These are phyloP conservation scores for Penicillium crystallinum DNA, from an alignment of 495 filamentous ascomycete genomes.

Conservation along the genomic window DNA sequence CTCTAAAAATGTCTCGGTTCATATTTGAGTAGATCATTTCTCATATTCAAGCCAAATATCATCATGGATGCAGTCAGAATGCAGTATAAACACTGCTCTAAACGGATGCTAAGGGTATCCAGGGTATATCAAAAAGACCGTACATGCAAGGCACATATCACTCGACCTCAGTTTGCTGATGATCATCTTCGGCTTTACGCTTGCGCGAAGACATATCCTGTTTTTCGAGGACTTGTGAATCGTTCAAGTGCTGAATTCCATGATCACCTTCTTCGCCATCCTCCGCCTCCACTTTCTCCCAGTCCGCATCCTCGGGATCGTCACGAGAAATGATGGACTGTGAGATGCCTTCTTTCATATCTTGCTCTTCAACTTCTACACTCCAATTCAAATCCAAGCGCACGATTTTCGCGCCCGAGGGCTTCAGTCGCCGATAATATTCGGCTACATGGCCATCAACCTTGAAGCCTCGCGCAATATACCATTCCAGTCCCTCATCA, in stretches of 20 bases:
- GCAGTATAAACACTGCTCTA: constrained; percentile 7
- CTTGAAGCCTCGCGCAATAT: constrained; percentile 71
- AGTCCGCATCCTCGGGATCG: constrained; percentile 33
- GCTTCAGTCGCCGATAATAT: constrained; percentile 83
- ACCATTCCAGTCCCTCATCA: constrained; percentile 81
- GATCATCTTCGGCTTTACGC: constrained; percentile 37
- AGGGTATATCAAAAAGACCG: constrained; percentile 4
- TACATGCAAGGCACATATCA: constrained; percentile 6
- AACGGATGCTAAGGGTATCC: constrained; percentile 13
- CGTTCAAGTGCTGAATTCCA: constrained; percentile 30
- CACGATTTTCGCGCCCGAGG: constrained; percentile 74
- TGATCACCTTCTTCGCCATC: constrained; percentile 36
- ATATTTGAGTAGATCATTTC: not conserved
- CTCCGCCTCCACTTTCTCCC: constrained; percentile 43
- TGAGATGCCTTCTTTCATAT: not conserved
- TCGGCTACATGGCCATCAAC: constrained; percentile 52
- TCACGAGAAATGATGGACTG: not conserved
- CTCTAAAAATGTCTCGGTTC: too few relatives aligned
- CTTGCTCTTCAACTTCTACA: constrained; percentile 1
- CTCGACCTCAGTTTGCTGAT: constrained; percentile 5
- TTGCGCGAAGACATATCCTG: constrained; percentile 28
- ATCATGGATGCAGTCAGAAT: constrained; percentile 1
- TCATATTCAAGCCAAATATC: not conserved
- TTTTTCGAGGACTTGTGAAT: constrained; percentile 27
- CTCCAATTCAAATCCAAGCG: constrained; percentile 40